Evolutionary conservation across 257 asterid genomes (phyloP).

Genomic region (Leptodermis oblonga): DNA sequence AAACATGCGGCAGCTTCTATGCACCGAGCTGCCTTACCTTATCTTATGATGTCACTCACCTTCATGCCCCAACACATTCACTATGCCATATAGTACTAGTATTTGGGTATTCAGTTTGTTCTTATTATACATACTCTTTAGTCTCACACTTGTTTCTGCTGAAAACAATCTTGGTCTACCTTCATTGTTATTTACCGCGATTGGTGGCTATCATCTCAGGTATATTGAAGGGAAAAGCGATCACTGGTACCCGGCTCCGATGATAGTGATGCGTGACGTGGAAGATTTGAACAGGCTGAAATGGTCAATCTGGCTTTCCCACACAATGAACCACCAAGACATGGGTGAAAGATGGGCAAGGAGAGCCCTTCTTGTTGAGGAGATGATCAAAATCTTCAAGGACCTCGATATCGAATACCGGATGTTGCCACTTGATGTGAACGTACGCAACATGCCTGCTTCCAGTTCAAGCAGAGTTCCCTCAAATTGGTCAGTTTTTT

Average conservation of each 20-base stretch:
- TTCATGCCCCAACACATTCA: neutral
- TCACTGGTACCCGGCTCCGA: conserved; percentile 75
- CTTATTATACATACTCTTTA: too few species aligned
- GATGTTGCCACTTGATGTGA: conserved; percentile 65
- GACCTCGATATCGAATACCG: conserved; percentile 86
- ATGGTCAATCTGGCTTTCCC: conserved; percentile 71
- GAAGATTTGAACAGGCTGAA: conserved; percentile 84
- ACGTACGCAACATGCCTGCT: conserved; percentile 69
- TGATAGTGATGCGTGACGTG: conserved; percentile 73
- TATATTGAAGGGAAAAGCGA: conserved; percentile 58
- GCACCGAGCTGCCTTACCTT: too few species aligned
- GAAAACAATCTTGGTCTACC: neutral
- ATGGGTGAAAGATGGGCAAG: conserved; percentile 88
- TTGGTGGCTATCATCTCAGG: conserved; percentile 29
- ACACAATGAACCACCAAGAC: conserved; percentile 78
- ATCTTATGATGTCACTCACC: neutral
- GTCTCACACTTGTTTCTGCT: too few species aligned
- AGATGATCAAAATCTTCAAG: conserved; percentile 62
- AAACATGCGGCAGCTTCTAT: too few species aligned
- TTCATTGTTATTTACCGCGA: neutral
- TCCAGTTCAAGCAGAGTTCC: conserved; percentile 53
- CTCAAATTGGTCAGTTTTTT: conserved; percentile 56
- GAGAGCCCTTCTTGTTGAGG: conserved; percentile 70
- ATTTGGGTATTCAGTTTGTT: too few species aligned
- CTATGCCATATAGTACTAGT: too few species aligned